These are phyloP conservation scores for Microbotryomycetes sp. DNA, from an alignment of 1,284 basidiomycete genomes.

Conservation along the genomic window DNA sequence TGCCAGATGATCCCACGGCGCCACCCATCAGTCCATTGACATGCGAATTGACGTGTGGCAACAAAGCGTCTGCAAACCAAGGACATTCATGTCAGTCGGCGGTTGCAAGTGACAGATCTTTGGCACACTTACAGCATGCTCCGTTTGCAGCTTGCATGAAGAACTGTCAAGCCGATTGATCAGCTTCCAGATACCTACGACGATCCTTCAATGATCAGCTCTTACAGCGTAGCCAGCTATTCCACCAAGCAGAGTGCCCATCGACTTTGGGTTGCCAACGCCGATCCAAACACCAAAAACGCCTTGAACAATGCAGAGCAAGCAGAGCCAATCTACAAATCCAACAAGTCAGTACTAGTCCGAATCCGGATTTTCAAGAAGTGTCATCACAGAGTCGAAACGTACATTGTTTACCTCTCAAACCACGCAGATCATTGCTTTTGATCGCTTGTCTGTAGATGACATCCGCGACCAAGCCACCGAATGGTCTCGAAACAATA, in stretches of 20 bases:
- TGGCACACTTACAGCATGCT: conserved; percentile 6
- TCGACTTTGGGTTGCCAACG: conserved; percentile 7
- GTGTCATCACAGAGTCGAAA: not conserved
- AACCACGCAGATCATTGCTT: not conserved
- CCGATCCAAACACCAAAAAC: conserved; percentile 14
- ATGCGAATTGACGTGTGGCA: conserved; percentile 3
- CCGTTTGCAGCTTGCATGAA: conserved; percentile 22
- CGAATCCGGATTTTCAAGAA: no score
- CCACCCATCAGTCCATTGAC: conserved; percentile 12
- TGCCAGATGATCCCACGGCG: not conserved
- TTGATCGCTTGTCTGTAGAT: conserved; percentile 1
- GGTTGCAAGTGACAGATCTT: not conserved
- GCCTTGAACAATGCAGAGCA: conserved; percentile 21
- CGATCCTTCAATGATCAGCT: no score
- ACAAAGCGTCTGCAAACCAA: conserved; percentile 12
- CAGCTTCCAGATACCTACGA: no score
- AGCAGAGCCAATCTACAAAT: not conserved
- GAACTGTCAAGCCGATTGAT: no score
- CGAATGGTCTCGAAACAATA: conserved; percentile 19
- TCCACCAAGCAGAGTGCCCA: not conserved
- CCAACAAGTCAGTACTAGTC: no score
- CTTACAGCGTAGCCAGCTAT: not conserved
- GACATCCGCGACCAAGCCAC: conserved; percentile 19
- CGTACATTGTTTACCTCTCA: not conserved
- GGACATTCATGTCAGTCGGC: no score